phyloP scores from a whole-genome alignment of 306 rosid species.

The Ormosia semicastrata region DNA sequence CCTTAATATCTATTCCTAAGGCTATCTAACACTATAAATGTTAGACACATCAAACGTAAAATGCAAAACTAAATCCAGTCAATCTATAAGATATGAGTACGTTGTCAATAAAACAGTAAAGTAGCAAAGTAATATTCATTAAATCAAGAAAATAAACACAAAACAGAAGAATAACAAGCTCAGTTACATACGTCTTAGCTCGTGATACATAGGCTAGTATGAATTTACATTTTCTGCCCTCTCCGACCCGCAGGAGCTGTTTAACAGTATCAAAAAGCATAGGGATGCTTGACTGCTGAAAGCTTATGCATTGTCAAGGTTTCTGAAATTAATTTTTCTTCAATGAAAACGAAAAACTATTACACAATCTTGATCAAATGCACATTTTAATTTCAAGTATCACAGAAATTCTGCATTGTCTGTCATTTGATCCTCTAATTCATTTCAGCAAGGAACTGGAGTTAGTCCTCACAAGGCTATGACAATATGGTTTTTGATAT shows the following conservation, averaged over 20 bases:
- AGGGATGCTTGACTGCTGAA: slow-evolving; percentile 82
- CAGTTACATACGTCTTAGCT: slow-evolving; percentile 58
- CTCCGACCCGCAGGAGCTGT: slow-evolving; percentile 61
- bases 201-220: slow-evolving; percentile 90
- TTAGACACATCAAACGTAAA: background rate
- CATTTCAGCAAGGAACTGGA: slow-evolving; percentile 8
- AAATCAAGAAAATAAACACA: slow-evolving; percentile 19
- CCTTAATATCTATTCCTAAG: background rate
- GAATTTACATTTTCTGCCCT: slow-evolving; percentile 69
- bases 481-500: background rate
- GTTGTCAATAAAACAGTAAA: background rate
- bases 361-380: background rate
- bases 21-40: background rate
- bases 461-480: background rate
- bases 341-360: background rate
- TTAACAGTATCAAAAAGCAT: slow-evolving; percentile 70
- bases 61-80: background rate
- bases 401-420: background rate
- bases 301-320: slow-evolving; percentile 82
- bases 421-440: slow-evolving; percentile 12
- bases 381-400: background rate
- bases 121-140: background rate
- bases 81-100: background rate
- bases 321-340: background rate
- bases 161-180: slow-evolving; percentile 8